These are phyloP conservation scores for Pulveroboletus frians DNA, from an alignment of 768 basidiomycete species.

Conservation along the genomic window DNA sequence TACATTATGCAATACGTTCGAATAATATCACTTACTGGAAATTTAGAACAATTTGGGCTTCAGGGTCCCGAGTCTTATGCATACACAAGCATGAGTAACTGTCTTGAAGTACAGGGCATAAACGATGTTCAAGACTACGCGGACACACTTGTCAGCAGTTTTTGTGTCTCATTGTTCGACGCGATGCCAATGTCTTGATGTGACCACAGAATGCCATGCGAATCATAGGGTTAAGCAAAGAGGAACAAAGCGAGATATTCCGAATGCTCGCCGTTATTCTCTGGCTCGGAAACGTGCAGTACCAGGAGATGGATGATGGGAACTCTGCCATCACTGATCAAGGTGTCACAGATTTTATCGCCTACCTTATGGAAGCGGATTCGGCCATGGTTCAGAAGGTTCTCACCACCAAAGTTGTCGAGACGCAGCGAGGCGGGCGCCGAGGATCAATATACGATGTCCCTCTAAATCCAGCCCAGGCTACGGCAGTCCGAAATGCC, in stretches of 20 bases:
- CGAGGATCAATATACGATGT: constrained; percentile 97
- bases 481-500: constrained; percentile 83
- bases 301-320: constrained; percentile 82
- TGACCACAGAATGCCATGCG: constrained; percentile 79
- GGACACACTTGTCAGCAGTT: constrained; percentile 73
- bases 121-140: constrained; percentile 83
- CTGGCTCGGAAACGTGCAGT: constrained; percentile 96
- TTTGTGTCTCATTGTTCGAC: not conserved
- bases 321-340: constrained; percentile 78
- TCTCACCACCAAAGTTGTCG: constrained; percentile 78
- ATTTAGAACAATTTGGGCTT: constrained; percentile 83
- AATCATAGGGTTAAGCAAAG: constrained; percentile 76
- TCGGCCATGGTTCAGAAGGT: constrained; percentile 76
- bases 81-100: constrained; percentile 89
- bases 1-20: constrained; percentile 11
- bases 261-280: constrained; percentile 87
- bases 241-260: constrained; percentile 90
- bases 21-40: constrained; percentile 10
- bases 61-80: constrained; percentile 95
- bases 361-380: constrained; percentile 90
- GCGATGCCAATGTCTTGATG: not conserved
- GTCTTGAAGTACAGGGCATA: constrained; percentile 86
- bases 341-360: constrained; percentile 91
- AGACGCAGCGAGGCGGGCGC: constrained; percentile 89
- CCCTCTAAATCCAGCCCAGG: constrained; percentile 90